Evolutionary conservation across 139 green algal genomes (phyloP).

Genomic region (Micromonas commoda): DNA sequence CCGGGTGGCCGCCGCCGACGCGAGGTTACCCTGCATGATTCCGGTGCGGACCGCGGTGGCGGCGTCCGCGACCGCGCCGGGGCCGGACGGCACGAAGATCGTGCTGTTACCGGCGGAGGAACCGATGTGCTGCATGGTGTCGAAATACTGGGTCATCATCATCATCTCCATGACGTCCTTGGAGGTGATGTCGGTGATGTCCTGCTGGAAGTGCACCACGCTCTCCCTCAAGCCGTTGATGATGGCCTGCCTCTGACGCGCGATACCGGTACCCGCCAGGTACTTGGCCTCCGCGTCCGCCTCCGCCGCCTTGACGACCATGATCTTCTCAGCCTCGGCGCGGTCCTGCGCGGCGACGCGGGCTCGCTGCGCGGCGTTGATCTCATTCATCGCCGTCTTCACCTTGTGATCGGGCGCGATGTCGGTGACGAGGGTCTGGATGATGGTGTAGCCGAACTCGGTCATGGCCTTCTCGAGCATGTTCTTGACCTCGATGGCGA

Average conservation of each 20-base stretch:
- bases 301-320: constrained; percentile 61
- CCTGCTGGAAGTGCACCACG: constrained; percentile 66
- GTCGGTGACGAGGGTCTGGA: constrained; percentile 71
- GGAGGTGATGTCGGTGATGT: constrained; percentile 34
- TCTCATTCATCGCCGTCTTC: constrained; percentile 78
- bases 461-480: constrained; percentile 65
- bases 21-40: constrained; percentile 41
- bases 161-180: constrained; percentile 74
- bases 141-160: constrained; percentile 87
- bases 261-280: constrained; percentile 61
- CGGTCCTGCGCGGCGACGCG: constrained; percentile 65
- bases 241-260: constrained; percentile 72
- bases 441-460: constrained; percentile 78
- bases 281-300: constrained; percentile 92
- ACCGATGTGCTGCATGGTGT: constrained; percentile 72
- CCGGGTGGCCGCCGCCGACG: background rate
- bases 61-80: constrained; percentile 59
- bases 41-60: constrained; percentile 52
- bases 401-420: constrained; percentile 44
- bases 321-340: constrained; percentile 76
- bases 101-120: constrained; percentile 41
- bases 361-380: constrained; percentile 67
- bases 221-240: constrained; percentile 79
- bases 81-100: constrained; percentile 70
- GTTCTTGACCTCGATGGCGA: constrained; percentile 65